phyloP scores from a whole-genome alignment of 768 basidiomycete species.

The Nidularia sp. region DNA sequence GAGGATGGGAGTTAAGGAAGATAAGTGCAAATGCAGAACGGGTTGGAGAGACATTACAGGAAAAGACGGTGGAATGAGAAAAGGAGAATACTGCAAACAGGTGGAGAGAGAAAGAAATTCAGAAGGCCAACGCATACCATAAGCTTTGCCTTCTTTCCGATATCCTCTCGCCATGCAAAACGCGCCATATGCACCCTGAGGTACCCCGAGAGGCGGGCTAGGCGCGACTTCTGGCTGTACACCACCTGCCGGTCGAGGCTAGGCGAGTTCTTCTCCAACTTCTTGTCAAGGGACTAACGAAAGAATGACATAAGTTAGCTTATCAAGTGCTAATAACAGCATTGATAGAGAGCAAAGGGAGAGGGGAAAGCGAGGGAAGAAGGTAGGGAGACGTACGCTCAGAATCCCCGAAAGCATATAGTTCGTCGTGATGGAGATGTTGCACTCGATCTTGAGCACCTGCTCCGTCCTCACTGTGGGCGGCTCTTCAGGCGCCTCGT shows the following conservation, averaged over 20 bases:
- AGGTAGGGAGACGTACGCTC: constrained; percentile 43
- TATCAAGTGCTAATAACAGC: background rate
- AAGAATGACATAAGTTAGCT: background rate
- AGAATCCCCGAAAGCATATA: constrained; percentile 84
- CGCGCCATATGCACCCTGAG: constrained; percentile 93
- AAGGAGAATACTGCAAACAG: background rate
- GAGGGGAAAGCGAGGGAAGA: background rate
- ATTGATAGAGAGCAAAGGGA: background rate
- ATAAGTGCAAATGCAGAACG: too few species aligned
- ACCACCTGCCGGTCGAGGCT: constrained; percentile 63
- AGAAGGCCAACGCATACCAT: constrained; percentile 51
- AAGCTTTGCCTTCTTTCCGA: constrained; percentile 91
- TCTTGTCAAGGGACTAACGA: constrained; percentile 75
- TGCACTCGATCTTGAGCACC: constrained; percentile 88
- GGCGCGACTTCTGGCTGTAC: constrained; percentile 76
- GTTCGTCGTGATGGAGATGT: constrained; percentile 83
- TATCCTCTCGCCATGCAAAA: constrained; percentile 92
- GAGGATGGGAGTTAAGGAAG: too few species aligned
- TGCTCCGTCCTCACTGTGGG: constrained; percentile 60
- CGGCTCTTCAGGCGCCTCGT: constrained; percentile 79
- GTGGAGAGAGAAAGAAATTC: background rate
- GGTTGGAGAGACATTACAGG: too few species aligned
- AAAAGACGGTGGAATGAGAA: background rate
- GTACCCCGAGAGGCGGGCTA: constrained; percentile 84
- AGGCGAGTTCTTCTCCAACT: constrained; percentile 81